These are phyloP conservation scores for Boletus rubescentipes DNA, from an alignment of 768 basidiomycete genomes.

Conservation along the genomic window DNA sequence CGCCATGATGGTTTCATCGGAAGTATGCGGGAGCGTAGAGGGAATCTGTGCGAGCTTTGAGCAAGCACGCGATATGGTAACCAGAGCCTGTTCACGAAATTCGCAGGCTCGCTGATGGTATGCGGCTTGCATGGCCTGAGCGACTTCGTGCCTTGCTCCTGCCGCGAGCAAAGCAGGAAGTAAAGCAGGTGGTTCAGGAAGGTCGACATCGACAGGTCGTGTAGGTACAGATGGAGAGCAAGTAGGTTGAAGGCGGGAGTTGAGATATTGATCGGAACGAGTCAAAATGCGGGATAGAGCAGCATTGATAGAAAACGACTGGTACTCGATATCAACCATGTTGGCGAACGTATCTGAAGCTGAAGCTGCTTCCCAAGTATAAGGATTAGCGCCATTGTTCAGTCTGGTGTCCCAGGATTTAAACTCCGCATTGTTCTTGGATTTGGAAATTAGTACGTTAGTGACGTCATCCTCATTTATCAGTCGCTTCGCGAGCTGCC, in stretches of 20 bases:
- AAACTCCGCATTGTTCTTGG: too few species aligned
- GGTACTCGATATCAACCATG: too few species aligned
- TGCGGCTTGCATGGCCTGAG: background rate
- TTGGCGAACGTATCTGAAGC: too few species aligned
- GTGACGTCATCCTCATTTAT: too few species aligned
- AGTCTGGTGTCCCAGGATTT: too few species aligned
- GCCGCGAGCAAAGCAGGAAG: background rate
- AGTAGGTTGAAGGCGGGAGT: background rate
- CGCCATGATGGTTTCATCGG: background rate
- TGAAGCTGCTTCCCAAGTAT: too few species aligned
- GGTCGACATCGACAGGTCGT: background rate
- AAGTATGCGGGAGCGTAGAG: background rate
- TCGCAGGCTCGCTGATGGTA: constrained; percentile 2
- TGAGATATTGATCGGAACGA: background rate
- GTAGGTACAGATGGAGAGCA: background rate
- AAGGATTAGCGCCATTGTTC: too few species aligned
- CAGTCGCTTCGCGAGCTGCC: too few species aligned
- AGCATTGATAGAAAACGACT: too few species aligned
- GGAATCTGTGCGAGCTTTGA: constrained; percentile 1
- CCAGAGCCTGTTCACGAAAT: background rate
- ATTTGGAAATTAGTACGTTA: too few species aligned
- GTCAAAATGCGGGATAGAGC: background rate
- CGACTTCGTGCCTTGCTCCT: constrained; percentile 1
- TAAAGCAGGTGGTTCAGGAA: constrained; percentile 5
- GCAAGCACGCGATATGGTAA: background rate